Percentiles rank a stretch among this genome's conserved stretches.
Evolutionary conservation across 768 basidiomycete genomes (phyloP).

Genomic region (Boletus rubescentipes): DNA sequence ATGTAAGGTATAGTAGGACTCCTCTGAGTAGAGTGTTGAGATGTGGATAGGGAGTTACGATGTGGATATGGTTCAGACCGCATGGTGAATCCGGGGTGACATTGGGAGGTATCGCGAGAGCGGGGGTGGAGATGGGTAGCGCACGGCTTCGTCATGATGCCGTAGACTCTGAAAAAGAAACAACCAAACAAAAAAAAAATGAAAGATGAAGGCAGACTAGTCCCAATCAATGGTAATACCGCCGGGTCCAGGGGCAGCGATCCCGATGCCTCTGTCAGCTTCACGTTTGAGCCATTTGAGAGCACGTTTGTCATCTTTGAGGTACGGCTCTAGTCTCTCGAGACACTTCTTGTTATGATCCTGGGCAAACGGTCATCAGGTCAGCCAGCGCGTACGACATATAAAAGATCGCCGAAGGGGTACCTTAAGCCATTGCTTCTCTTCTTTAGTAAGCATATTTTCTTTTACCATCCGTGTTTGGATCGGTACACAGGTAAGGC

Average conservation of each 20-base stretch:
- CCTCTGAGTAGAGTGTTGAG: conserved; percentile 4
- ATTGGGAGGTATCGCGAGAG: conserved; percentile 24
- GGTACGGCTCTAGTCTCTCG: conserved; percentile 58
- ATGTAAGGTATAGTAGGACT: conserved; percentile 26
- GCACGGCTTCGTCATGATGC: background rate
- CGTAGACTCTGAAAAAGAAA: conserved; percentile 4
- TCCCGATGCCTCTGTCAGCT: conserved; percentile 71
- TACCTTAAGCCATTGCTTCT: conserved; percentile 84
- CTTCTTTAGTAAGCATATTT: conserved; percentile 78
- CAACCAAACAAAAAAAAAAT: background rate
- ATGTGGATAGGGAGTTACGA: conserved; percentile 8
- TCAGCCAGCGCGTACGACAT: background rate
- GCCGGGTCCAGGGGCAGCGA: conserved; percentile 60
- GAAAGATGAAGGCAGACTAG: conserved; percentile 28
- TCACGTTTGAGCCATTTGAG: conserved; percentile 79
- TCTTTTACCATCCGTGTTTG: conserved; percentile 88
- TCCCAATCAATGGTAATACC: conserved; percentile 82
- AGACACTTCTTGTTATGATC: conserved; percentile 80
- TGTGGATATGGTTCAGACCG: conserved; percentile 8
- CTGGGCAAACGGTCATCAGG: conserved; percentile 35
- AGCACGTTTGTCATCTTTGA: conserved; percentile 80
- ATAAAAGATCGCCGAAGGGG: conserved; percentile 18
- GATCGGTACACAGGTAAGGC: conserved; percentile 92
- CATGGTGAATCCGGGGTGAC: background rate
- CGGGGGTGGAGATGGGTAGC: conserved; percentile 2